These are phyloP conservation scores for Bretschneidera sinensis DNA, from an alignment of 345 rosid genomes.

Conservation along the genomic window DNA sequence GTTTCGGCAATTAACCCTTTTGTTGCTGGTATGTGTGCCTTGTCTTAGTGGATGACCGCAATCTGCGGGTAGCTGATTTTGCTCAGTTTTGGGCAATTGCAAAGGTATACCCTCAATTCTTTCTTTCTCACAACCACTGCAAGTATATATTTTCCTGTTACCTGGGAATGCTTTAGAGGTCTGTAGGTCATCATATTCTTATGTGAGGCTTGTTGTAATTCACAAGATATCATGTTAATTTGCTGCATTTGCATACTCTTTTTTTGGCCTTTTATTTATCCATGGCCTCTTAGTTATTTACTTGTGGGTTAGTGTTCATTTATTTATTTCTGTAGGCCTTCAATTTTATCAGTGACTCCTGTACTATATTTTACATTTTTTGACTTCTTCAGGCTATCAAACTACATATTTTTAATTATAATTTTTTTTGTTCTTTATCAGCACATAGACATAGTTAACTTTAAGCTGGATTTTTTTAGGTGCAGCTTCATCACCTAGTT, in stretches of 20 bases:
- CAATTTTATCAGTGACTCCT: too few species aligned
- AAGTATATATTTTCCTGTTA: constrained; percentile 30
- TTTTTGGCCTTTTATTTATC: not conserved
- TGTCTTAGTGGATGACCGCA: constrained; percentile 99
- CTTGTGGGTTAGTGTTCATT: not conserved
- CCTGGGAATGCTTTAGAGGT: constrained; percentile 34
- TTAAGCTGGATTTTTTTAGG: not conserved
- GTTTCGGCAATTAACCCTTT: constrained; percentile 94
- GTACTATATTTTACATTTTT: not conserved
- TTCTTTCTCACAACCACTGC: constrained; percentile 42
- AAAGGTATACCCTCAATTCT: constrained; percentile 91
- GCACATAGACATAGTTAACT: not conserved
- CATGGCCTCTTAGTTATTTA: not conserved
- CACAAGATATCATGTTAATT: constrained; percentile 9
- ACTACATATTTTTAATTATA: not conserved
- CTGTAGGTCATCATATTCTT: constrained; percentile 28
- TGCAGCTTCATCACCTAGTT: not conserved
- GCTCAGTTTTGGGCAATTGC: constrained; percentile 99
- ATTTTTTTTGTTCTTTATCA: not conserved
- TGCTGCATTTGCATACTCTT: constrained; percentile 4
- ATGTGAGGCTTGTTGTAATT: constrained; percentile 20
- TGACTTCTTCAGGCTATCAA: not conserved
- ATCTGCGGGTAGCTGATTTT: constrained; percentile 99
- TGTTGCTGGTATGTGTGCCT: constrained; percentile 95
- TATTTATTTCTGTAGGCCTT: not conserved